Evolutionary conservation across 2,329 filamentous ascomycete species (phyloP), one percentile per base, ranked within the genome.

Genomic region (Alternaria sp.): DNA sequence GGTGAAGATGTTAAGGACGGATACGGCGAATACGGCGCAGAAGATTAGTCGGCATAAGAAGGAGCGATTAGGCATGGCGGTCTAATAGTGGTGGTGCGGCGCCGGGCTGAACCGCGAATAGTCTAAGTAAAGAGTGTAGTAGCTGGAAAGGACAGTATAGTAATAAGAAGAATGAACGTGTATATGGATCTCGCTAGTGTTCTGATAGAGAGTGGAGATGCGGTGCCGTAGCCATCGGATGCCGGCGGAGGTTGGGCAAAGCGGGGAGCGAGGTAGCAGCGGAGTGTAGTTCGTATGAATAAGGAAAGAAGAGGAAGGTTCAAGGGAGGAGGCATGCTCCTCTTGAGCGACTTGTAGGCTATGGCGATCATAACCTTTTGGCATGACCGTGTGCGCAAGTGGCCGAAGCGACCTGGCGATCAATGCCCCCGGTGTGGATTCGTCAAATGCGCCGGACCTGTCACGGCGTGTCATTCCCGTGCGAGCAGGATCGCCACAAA

Each of bases 1-100:
- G 25, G 71, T 77, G 69, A 79, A 78, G 62, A 79, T 64, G 51
- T 78, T 79, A 66, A 79, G 72, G 46, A 76, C 66, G 55, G 74
- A 75, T 44, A 78, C 74, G 33, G 75, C 76, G 53, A 79, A 74
- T 41, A 79, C 43, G 58, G 71, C 74, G 64, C 73, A 75, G 59
- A 78, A 75, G 45, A 79, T 67, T 30, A 79, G 62, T 25, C 73
- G 70, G 64, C 74, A 78, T 58, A 79, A 69, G 65, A 77, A 73
- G 51, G 73, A 72, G 60, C 72, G 75, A 33, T 73, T 71, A 60
- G 73, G 70, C 77, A 79, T 79, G 58, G 28, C 64, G 54, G 51
- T 50, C 30, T 61, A 58, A 57, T 33, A 49, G 25, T 6, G 28
- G 18, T 25, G 55, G 66, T 41, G 50, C 64, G 71, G 73, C 71